A percentile compares a stretch with the other conserved stretches of the same genome.
Evolutionary conservation across 768 basidiomycete species (phyloP).

Genomic region (Ramaria rubella): DNA sequence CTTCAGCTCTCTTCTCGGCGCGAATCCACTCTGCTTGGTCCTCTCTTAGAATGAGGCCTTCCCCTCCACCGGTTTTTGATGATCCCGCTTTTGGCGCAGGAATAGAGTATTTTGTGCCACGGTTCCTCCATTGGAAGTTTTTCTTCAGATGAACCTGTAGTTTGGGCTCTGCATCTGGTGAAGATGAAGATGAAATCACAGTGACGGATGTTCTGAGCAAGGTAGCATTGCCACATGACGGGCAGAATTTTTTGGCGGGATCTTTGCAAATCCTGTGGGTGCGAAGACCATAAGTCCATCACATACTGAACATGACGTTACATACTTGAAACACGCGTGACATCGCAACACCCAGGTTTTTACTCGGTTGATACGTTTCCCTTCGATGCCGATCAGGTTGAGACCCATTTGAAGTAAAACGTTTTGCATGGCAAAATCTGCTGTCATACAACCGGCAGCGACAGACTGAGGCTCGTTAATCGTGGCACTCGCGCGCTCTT

Average conservation of each 20-base stretch:
- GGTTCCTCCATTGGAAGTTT: slow-evolving; percentile 89
- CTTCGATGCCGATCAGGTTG: slow-evolving; percentile 82
- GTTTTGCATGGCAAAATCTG: slow-evolving; percentile 99
- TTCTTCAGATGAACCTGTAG: slow-evolving; percentile 90
- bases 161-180: slow-evolving; percentile 51
- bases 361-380: slow-evolving; percentile 82
- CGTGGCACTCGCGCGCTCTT: neutral
- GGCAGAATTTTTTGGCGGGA: slow-evolving; percentile 90
- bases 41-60: slow-evolving; percentile 84
- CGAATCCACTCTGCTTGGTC: slow-evolving; percentile 86
- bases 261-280: slow-evolving; percentile 87
- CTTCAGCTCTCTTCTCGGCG: slow-evolving; percentile 72
- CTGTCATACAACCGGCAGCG: slow-evolving; percentile 88
- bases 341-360: slow-evolving; percentile 96
- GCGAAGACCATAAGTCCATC: neutral
- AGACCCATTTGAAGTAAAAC: slow-evolving; percentile 92
- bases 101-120: slow-evolving; percentile 90
- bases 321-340: slow-evolving; percentile 99
- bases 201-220: slow-evolving; percentile 89
- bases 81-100: slow-evolving; percentile 85
- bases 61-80: slow-evolving; percentile 75
- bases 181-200: slow-evolving; percentile 52
- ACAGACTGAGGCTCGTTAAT: slow-evolving; percentile 27
- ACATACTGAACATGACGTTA: slow-evolving; percentile 14
- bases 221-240: slow-evolving; percentile 91